phyloP scores from a whole-genome alignment of 2,329 filamentous ascomycete species.

The Phialocephala subalpina region DNA sequence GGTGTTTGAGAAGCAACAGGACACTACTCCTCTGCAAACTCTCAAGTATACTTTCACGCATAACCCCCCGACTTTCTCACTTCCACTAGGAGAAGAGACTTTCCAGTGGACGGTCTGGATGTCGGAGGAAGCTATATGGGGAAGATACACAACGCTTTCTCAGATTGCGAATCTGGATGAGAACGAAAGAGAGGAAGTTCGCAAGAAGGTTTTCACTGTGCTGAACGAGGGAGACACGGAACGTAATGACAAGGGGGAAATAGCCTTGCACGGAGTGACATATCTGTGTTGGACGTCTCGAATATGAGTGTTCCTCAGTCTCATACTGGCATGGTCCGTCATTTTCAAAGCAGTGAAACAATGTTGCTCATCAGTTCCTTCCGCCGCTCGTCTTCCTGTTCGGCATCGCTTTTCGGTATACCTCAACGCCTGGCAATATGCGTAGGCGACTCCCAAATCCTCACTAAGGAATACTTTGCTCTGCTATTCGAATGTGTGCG shows the following conservation, averaged over 20 bases:
- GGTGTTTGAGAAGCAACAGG: conserved; percentile 68
- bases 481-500: background rate
- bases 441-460: conserved; percentile 24
- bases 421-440: conserved; percentile 21
- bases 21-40: conserved; percentile 59
- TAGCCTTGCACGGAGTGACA: conserved; percentile 70
- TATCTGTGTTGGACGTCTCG: conserved; percentile 68
- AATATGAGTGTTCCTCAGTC: conserved; percentile 39
- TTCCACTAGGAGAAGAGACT: conserved; percentile 65
- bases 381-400: background rate
- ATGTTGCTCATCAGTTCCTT: background rate
- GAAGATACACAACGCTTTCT: conserved; percentile 70
- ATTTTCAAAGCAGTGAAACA: background rate
- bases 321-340: background rate
- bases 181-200: conserved; percentile 56
- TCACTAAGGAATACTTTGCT: conserved; percentile 12
- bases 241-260: conserved; percentile 66
- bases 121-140: conserved; percentile 66
- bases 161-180: conserved; percentile 68
- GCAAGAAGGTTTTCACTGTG: conserved; percentile 60
- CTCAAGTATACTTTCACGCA: conserved; percentile 52
- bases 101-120: conserved; percentile 67
- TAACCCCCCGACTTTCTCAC: conserved; percentile 59
- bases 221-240: conserved; percentile 61
- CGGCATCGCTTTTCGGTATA: conserved; percentile 1